A percentile compares a stretch with the other conserved stretches of the same genome.
These are phyloP conservation scores for Neonectria punicea DNA, from an alignment of 2,329 filamentous ascomycete genomes.

Conservation along the genomic window DNA sequence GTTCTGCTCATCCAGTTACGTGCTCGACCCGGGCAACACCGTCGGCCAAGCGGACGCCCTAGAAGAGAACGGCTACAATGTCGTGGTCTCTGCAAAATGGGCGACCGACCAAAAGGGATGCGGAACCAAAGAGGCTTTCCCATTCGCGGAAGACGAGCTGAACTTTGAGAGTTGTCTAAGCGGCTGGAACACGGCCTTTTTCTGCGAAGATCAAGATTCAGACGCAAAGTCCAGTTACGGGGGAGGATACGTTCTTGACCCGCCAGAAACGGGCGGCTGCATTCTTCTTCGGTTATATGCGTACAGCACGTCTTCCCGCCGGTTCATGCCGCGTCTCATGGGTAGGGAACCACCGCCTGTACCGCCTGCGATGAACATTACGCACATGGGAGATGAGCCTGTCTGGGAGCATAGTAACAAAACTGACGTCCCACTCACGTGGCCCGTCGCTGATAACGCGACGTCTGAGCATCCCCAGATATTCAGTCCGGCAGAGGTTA, in stretches of 20 bases:
- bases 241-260: slow-evolving; percentile 18
- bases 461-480: background rate
- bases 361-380: slow-evolving; percentile 11
- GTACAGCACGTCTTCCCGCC: slow-evolving; percentile 11
- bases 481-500: background rate
- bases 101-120: slow-evolving; percentile 21
- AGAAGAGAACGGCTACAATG: slow-evolving; percentile 13
- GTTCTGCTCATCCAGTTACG: slow-evolving; percentile 22
- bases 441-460: slow-evolving; percentile 1
- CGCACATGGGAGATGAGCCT: slow-evolving; percentile 16
- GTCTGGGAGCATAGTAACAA: slow-evolving; percentile 8
- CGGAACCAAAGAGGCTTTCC: slow-evolving; percentile 11
- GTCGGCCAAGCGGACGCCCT: slow-evolving; percentile 11
- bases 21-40: slow-evolving; percentile 14
- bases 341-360: background rate
- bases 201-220: slow-evolving; percentile 6
- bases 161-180: background rate
- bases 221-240: slow-evolving; percentile 17
- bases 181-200: slow-evolving; percentile 5
- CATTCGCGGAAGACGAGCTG: slow-evolving; percentile 1
- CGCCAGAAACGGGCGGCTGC: slow-evolving; percentile 13
- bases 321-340: slow-evolving; percentile 1
- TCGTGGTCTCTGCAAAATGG: slow-evolving; percentile 22
- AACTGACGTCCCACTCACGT: background rate
- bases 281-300: slow-evolving; percentile 25